These are phyloP conservation scores for Colletotrichum chrysophilum DNA, from an alignment of 2,329 filamentous ascomycete species.

Conservation along the genomic window DNA sequence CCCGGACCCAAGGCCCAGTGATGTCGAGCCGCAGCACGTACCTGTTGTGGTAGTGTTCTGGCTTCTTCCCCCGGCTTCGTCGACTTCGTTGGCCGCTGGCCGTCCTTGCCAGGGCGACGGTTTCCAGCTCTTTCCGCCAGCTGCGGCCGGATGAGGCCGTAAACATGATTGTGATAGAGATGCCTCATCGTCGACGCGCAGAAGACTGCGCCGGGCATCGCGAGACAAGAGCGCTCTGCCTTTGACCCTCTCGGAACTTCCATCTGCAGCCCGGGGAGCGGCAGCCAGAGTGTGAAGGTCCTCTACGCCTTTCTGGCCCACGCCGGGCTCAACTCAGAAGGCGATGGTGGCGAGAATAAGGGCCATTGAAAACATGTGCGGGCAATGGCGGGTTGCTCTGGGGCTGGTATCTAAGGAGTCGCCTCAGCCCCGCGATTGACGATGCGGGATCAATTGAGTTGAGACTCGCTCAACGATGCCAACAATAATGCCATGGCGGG, in stretches of 20 bases:
- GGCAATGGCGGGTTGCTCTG: background rate
- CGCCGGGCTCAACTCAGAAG: background rate
- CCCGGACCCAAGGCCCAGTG: background rate
- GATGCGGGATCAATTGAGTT: background rate
- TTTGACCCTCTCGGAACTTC: too few relatives aligned
- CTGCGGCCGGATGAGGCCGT: background rate
- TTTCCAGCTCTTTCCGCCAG: background rate
- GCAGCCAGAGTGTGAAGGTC: background rate
- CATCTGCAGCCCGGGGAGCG: background rate
- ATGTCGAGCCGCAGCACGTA: background rate
- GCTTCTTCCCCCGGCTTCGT: background rate
- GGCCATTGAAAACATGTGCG: background rate
- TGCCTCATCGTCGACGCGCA: background rate
- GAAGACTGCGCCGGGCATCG: background rate
- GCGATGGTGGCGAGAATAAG: background rate
- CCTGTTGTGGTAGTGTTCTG: background rate
- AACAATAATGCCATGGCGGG: fast-evolving
- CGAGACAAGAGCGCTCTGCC: too few relatives aligned
- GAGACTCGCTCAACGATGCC: background rate
- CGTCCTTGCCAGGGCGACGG: fast-evolving
- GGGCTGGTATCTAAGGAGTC: background rate
- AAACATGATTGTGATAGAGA: background rate
- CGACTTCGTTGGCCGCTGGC: background rate
- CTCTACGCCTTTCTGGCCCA: background rate
- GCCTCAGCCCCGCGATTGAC: fast-evolving